Evolutionary conservation across 2,329 filamentous ascomycete species (phyloP), one percentile per base, ranked within the genome.

Genomic region (Penicillium sp.): DNA sequence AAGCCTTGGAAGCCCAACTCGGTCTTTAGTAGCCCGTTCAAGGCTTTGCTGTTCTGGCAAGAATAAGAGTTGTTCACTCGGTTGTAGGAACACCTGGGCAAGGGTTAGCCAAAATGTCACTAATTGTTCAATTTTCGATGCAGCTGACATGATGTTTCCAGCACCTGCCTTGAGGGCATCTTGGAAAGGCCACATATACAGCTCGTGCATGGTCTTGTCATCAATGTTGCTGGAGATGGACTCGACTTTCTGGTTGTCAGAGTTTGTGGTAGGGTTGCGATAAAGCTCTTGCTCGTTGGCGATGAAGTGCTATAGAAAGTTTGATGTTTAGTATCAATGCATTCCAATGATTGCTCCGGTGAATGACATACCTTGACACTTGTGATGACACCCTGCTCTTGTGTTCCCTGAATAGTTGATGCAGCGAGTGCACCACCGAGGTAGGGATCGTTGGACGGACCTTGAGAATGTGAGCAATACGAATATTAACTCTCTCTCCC

Each of bases 1-100:
- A 92, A 92, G 0, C 91, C 91, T 70, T 93, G 89, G 79, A 93
- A 94, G 47, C 90, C 91, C 1, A 93, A 83, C 75, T 94, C 91
- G 30, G 86, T 85, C 80, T 94, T 94, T 65, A 95, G 82, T 8
- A 94, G 77, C 55, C 89, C 87, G 73, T 95, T 95, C 68, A 92
- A 80, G 8, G 89, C 79, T 73, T 91, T 88, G 51, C 88, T 90
- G 80, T 95, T 94, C 71, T 93, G 89, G 78, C 91, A 94, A 22
- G 77, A 84, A 68, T 93, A 91, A 4, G 88, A 91, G 77, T 92
- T 92, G 81, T 95, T 95, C 77, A 92, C 73, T 69, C 70, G 68
- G 33, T 72, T 68, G 30, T 72, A 72, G 4, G 65, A 65, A 37
- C 60, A 65, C 57, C 54, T 65, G 22, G 7, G 35, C 12, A 7